phyloP scores from a whole-genome alignment of 1,284 basidiomycete species.

The Mycosarcoma mackinlayi region DNA sequence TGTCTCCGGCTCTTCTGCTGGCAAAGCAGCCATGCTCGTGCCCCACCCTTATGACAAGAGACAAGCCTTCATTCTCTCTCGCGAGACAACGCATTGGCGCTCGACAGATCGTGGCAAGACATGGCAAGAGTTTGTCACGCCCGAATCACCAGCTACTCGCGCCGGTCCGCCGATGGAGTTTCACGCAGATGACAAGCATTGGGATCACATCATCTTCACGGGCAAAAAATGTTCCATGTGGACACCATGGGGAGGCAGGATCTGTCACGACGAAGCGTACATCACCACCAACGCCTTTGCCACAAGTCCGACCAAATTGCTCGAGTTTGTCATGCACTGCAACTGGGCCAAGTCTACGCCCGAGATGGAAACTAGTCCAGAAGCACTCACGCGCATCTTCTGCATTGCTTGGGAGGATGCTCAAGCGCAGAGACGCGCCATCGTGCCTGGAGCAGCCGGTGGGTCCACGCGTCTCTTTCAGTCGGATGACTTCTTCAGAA shows the following conservation, averaged over 20 bases:
- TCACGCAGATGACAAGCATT: constrained; percentile 61
- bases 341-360: constrained; percentile 64
- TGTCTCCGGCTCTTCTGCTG: constrained; percentile 76
- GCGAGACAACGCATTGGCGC: constrained; percentile 60
- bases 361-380: constrained; percentile 40
- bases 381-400: constrained; percentile 56
- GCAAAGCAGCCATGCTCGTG: constrained; percentile 79
- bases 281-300: constrained; percentile 64
- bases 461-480: constrained; percentile 54
- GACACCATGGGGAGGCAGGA: constrained; percentile 56
- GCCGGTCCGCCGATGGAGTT: constrained; percentile 61
- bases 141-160: constrained; percentile 53
- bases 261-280: constrained; percentile 69
- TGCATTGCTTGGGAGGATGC: constrained; percentile 66
- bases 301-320: constrained; percentile 41
- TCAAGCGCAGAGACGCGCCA: constrained; percentile 8
- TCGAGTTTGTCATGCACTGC: constrained; percentile 63
- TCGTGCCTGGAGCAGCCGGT: not conserved
- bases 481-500: constrained; percentile 63
- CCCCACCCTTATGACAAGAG: constrained; percentile 85
- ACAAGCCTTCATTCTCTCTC: constrained; percentile 62
- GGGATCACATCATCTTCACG: constrained; percentile 60
- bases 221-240: constrained; percentile 61
- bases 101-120: constrained; percentile 60
- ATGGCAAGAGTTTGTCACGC: constrained; percentile 64